phyloP scores from a whole-genome alignment of 495 filamentous ascomycete genomes.

The Penicillium manginii region DNA sequence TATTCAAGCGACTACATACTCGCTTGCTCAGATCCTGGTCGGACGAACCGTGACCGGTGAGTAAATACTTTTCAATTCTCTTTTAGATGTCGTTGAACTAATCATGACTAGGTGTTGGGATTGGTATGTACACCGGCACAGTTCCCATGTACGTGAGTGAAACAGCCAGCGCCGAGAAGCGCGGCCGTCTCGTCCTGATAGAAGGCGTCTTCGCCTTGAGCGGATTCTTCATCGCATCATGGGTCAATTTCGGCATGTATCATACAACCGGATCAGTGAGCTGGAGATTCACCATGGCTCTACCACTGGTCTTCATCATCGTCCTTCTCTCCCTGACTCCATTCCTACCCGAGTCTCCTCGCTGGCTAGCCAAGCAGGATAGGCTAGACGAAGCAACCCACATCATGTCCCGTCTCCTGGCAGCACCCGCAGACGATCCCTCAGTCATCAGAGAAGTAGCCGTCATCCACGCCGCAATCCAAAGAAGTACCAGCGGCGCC shows the following conservation, averaged over 20 bases:
- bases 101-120: slow-evolving; percentile 5
- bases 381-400: slow-evolving; percentile 1
- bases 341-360: slow-evolving; percentile 32
- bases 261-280: slow-evolving; percentile 40
- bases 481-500: slow-evolving; percentile 55
- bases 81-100: background rate
- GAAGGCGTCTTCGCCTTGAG: slow-evolving; percentile 8
- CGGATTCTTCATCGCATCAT: slow-evolving; percentile 29
- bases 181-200: slow-evolving; percentile 9
- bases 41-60: slow-evolving; percentile 21
- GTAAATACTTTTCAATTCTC: background rate
- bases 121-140: slow-evolving; percentile 12
- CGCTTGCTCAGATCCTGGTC: slow-evolving; percentile 13
- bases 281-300: slow-evolving; percentile 52
- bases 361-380: slow-evolving; percentile 28
- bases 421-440: background rate
- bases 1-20: slow-evolving; percentile 19
- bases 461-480: slow-evolving; percentile 64
- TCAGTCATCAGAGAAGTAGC: slow-evolving; percentile 57
- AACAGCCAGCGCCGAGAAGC: slow-evolving; percentile 1
- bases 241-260: slow-evolving; percentile 45
- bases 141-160: slow-evolving; percentile 17
- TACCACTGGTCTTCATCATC: slow-evolving; percentile 49
- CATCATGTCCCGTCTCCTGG: slow-evolving; percentile 48
- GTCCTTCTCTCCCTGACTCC: slow-evolving; percentile 17